phyloP scores from a whole-genome alignment of 164 flowering plant genomes.

The Kingdonia uniflora region DNA sequence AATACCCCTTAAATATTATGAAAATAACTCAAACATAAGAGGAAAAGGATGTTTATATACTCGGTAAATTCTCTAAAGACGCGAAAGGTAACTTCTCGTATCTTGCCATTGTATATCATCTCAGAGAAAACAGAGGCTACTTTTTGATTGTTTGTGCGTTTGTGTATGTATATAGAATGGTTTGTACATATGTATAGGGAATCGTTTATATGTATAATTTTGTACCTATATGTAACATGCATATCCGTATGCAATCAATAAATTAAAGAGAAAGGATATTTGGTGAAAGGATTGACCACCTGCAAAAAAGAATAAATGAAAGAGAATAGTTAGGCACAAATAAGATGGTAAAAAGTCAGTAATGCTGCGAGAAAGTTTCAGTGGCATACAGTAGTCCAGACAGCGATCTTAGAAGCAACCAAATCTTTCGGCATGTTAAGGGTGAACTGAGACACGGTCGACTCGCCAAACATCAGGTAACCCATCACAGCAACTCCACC shows the following conservation, averaged over 20 bases:
- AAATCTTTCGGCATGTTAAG: slow-evolving; percentile 82
- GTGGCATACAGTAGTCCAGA: slow-evolving; percentile 53
- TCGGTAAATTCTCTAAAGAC: no score
- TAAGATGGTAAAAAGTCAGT: background rate
- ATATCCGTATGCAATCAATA: background rate
- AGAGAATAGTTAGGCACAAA: background rate
- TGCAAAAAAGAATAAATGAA: slow-evolving; percentile 39
- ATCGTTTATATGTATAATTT: background rate
- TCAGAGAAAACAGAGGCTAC: no score
- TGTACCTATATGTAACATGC: no score
- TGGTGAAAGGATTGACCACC: slow-evolving; percentile 97
- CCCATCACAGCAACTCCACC: slow-evolving; percentile 84
- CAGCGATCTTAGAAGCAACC: slow-evolving; percentile 55
- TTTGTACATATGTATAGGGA: background rate
- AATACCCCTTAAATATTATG: background rate
- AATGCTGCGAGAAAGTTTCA: background rate
- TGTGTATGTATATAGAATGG: no score
- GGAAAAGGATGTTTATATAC: background rate
- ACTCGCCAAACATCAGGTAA: slow-evolving; percentile 80
- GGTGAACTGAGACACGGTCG: slow-evolving; percentile 71
- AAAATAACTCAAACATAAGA: background rate
- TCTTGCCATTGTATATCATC: no score
- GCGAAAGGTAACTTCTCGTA: no score
- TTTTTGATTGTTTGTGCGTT: no score
- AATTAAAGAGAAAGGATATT: slow-evolving; percentile 59